Percentiles rank a stretch among this genome's conserved stretches.
phyloP scores from a whole-genome alignment of 176 grass and related monocot species.

The barley (Hordeum vulgare) region MorexV3_pseudomolecules_assembly NC_058520.1:553297778-553298277 shows the following conservation, averaged over 20 bases:
- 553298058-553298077: background rate
- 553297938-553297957: background rate
- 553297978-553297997: background rate
- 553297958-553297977: background rate
- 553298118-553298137: background rate
- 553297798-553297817: too few relatives aligned
- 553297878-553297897: background rate
- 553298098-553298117: background rate
- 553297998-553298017: background rate
- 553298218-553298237: background rate
- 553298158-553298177: background rate
- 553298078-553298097: background rate
- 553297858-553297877: too few relatives aligned
- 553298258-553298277: background rate
- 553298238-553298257: background rate
- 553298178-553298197: background rate
- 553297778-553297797: too few relatives aligned
- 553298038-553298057: constrained; percentile 32
- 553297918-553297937: background rate
- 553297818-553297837: too few relatives aligned
- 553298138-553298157: background rate
- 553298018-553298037: constrained; percentile 8
- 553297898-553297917: too few relatives aligned
- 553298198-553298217: background rate
- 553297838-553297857: too few relatives aligned